Evolutionary conservation across 225 moss, liverwort and hornwort genomes (phyloP), one percentile per base, ranked within the genome.

Genomic region (Asterella californica): DNA sequence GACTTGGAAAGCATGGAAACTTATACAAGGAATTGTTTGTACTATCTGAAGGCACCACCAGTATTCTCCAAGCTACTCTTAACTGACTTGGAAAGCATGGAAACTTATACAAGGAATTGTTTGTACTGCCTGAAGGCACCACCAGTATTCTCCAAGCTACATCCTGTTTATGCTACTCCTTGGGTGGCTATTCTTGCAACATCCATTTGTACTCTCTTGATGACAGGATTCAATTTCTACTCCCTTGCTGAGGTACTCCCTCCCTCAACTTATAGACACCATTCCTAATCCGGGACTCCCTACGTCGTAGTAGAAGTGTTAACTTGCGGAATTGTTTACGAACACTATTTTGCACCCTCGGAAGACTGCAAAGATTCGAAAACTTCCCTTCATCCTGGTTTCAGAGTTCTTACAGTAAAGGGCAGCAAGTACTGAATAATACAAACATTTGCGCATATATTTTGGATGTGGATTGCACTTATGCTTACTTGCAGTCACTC

Each of bases 121-220:
- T 15, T 72, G 22, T 5, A 6, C 27, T 67, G n/a, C 78, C 8
- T 75, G 27, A 72, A 95, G 93, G 85, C 90, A 62, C 94, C 91
- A 69, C 48, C 83, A 48, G 21, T 76, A 53, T 91, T 91, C 17
- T 79, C 92, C 27, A 82, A 84, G 78, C 71, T 94, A n/a, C 90
- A 89, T 84, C 85, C 88, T 24, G 78, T 79, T 9, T 94, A 84
- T 82, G 84, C 80, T 6, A 94, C 92, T 66, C 96, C 96, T 15
- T 73, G 90, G 86, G 65, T 87, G 59, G 94, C 94, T 65, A 93
- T 96, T 33, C 70, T 92, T 36, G 80, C 77, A 9, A 91, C 89
- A 6, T 94, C 90, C 2, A 37, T 92, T 0, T 88, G 85, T 10
- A 91, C 94, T 0, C 66, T 88, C 0, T 7, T 94, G 42, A 60